Conservation (phyloP, 2,329 filamentous ascomycete genomes). For the Diaporthe aspalathi region DNA sequence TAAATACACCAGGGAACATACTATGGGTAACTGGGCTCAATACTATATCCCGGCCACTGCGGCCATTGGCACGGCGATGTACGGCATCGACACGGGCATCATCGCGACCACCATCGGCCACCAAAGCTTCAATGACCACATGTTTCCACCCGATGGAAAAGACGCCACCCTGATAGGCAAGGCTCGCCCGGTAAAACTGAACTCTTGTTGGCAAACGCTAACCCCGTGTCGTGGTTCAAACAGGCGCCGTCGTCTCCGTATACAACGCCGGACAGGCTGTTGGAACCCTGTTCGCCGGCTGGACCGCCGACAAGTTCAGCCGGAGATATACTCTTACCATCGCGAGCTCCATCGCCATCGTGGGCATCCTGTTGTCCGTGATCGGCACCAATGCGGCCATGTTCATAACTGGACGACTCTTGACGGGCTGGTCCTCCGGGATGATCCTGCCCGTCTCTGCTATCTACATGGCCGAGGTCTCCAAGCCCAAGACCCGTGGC, state of each 20-base stretch:
- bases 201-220: not conserved
- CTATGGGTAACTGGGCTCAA: conserved; percentile 18
- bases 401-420: conserved; percentile 45
- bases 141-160: conserved; percentile 45
- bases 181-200: not conserved
- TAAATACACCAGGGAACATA: not conserved
- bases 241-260: conserved; percentile 48
- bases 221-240: not conserved
- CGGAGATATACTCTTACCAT: conserved; percentile 50
- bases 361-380: conserved; percentile 14
- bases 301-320: conserved; percentile 49
- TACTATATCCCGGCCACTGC: conserved; percentile 19
- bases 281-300: conserved; percentile 47
- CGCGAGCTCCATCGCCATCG: conserved; percentile 43
- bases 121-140: conserved; percentile 47
- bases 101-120: conserved; percentile 50
- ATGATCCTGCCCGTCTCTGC: conserved; percentile 43
- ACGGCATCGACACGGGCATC: conserved; percentile 44
- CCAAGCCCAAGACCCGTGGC: conserved; percentile 44
- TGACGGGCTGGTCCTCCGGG: conserved; percentile 45
- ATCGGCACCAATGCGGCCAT: conserved; percentile 39
- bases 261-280: conserved; percentile 50
- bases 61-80: conserved; percentile 31
- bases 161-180: conserved; percentile 44
- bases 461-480: conserved; percentile 46